Percentiles rank a stretch among this genome's conserved stretches.
phyloP scores from a whole-genome alignment of 2,329 filamentous ascomycete genomes.

The Ramichloridium luteum region DNA sequence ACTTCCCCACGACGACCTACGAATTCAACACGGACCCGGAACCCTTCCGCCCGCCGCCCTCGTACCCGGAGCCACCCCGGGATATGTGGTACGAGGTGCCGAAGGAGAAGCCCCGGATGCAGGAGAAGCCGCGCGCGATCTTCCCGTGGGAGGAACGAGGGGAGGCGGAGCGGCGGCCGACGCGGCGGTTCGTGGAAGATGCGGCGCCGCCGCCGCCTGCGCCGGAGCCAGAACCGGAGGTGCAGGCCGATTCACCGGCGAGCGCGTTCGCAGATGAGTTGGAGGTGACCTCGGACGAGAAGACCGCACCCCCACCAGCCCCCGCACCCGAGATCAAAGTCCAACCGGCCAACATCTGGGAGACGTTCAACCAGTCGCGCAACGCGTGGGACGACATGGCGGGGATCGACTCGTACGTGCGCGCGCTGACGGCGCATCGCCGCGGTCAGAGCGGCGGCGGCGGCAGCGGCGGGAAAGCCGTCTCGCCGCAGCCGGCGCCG shows the following conservation, averaged over 20 bases:
- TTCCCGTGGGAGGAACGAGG: conserved; percentile 82
- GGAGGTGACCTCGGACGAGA: conserved; percentile 15
- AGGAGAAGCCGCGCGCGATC: conserved; percentile 49
- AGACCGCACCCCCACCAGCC: conserved; percentile 10
- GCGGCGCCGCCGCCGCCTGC: conserved; percentile 12
- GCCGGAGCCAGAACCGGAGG: conserved; percentile 12
- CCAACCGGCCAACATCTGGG: conserved; percentile 52
- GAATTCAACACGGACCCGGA: conserved; percentile 65
- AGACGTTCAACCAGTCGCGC: conserved; percentile 48
- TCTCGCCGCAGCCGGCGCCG: not conserved
- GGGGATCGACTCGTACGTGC: conserved; percentile 79
- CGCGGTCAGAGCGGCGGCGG: conserved; percentile 41
- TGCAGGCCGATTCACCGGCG: conserved; percentile 3
- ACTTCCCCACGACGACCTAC: conserved; percentile 70
- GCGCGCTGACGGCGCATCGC: conserved; percentile 51
- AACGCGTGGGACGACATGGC: conserved; percentile 94
- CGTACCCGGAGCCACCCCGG: conserved; percentile 71
- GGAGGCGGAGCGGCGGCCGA: conserved; percentile 48
- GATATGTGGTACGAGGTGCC: conserved; percentile 85
- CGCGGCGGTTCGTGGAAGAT: conserved; percentile 55
- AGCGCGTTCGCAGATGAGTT: conserved; percentile 17
- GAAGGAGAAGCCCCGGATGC: conserved; percentile 41
- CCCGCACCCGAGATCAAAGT: conserved; percentile 36
- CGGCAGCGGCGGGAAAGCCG: too few relatives aligned
- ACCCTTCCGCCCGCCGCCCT: conserved; percentile 63